Evolutionary conservation across 75 land plant genomes (phyloP).

Genomic region (Gnetum montanum): DNA sequence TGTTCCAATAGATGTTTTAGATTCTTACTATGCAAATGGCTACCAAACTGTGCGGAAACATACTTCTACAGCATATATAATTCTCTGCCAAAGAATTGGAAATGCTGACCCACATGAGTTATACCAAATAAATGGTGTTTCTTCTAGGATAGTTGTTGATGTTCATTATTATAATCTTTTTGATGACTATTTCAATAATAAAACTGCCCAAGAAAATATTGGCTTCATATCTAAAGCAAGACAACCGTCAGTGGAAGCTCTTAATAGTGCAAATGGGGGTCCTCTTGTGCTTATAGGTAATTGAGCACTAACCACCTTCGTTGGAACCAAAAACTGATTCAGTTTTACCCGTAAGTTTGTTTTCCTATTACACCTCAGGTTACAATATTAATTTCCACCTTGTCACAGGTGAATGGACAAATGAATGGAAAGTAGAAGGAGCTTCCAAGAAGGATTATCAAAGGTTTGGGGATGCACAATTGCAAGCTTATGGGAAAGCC

Average conservation of each 20-base stretch:
- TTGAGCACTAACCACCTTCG: too few species aligned
- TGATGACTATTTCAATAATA: conserved; percentile 25
- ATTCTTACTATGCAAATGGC: conserved; percentile 53
- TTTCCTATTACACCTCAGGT: too few species aligned
- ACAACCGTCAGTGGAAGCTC: conserved; percentile 27
- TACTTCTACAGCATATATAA: conserved; percentile 48
- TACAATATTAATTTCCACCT: too few species aligned
- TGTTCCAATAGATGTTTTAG: conserved; percentile 44
- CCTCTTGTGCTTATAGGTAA: conserved; percentile 59
- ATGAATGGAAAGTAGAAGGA: conserved; percentile 57
- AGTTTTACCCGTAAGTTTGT: too few species aligned
- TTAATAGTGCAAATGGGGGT: conserved; percentile 47
- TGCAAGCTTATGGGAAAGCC: conserved; percentile 61
- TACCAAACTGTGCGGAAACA: conserved; percentile 54
- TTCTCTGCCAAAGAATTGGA: conserved; percentile 67
- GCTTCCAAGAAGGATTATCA: conserved; percentile 43
- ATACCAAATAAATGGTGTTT: conserved; percentile 37
- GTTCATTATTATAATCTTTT: conserved; percentile 78
- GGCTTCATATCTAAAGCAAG: conserved; percentile 42
- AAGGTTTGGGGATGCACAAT: conserved; percentile 56
- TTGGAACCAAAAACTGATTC: too few species aligned
- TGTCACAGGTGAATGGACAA: conserved; percentile 72
- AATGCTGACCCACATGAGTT: conserved; percentile 62
- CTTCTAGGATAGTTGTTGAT: conserved; percentile 48
- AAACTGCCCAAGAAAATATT: conserved; percentile 41